These are phyloP conservation scores for Hydnomerulius pinastri DNA, from an alignment of 768 basidiomycete species.

Conservation along the genomic window DNA sequence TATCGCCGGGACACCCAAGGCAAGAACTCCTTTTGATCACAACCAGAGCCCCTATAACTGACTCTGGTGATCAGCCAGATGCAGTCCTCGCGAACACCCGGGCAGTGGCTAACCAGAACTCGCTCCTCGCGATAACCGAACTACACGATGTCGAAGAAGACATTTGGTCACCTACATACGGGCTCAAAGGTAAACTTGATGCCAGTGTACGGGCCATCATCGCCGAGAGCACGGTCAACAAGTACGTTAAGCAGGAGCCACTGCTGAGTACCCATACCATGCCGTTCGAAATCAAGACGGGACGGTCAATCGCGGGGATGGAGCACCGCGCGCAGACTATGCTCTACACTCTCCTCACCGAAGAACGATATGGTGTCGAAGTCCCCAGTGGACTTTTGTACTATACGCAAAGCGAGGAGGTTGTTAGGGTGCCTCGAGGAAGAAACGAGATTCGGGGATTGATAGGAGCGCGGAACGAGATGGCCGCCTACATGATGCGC, in stretches of 20 bases:
- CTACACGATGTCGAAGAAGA: slow-evolving; percentile 94
- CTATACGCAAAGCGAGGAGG: slow-evolving; percentile 90
- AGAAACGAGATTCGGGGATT: slow-evolving; percentile 85
- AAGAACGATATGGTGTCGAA: slow-evolving; percentile 85
- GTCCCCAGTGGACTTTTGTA: slow-evolving; percentile 86
- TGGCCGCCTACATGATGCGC: slow-evolving; percentile 75
- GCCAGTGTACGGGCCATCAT: slow-evolving; percentile 78
- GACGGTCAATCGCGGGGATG: slow-evolving; percentile 71
- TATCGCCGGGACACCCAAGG: slow-evolving; percentile 65
- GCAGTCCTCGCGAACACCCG: slow-evolving; percentile 73
- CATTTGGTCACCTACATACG: slow-evolving; percentile 95
- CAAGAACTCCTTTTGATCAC: slow-evolving; percentile 24
- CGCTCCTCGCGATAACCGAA: slow-evolving; percentile 69
- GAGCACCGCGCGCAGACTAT: slow-evolving; percentile 98
- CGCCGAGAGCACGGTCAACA: slow-evolving; percentile 41
- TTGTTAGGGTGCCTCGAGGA: slow-evolving; percentile 77
- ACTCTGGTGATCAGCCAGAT: slow-evolving; percentile 43
- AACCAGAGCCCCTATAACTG: neutral
- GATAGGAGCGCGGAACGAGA: slow-evolving; percentile 78
- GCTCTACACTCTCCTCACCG: slow-evolving; percentile 89
- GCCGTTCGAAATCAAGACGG: slow-evolving; percentile 98
- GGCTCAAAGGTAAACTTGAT: slow-evolving; percentile 94
- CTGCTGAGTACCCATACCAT: slow-evolving; percentile 36
- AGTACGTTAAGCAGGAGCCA: slow-evolving; percentile 15
- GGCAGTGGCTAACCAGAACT: slow-evolving; percentile 45